phyloP scores from a whole-genome alignment of 1,284 basidiomycete genomes.

The Moesziomyces sp. region DNA sequence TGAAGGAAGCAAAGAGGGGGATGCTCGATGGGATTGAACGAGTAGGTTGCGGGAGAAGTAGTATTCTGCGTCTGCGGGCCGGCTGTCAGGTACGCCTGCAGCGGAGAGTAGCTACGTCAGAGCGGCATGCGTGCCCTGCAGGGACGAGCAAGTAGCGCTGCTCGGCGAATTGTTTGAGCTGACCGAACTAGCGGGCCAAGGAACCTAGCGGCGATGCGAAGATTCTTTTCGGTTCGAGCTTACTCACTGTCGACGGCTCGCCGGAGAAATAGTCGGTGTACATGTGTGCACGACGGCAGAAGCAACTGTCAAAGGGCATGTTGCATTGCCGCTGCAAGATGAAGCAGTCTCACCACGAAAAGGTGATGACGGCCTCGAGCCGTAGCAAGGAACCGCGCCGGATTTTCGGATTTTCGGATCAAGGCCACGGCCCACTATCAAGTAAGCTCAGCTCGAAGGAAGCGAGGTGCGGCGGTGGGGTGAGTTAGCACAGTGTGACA shows the following conservation, averaged over 20 bases:
- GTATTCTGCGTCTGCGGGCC: too few species aligned
- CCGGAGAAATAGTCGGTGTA: background rate
- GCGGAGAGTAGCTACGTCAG: constrained; percentile 12
- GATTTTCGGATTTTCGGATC: too few species aligned
- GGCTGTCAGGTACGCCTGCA: background rate
- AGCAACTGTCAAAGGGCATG: background rate
- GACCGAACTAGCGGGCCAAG: background rate
- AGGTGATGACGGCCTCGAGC: background rate
- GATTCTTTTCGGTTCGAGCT: background rate
- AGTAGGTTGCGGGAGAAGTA: too few species aligned
- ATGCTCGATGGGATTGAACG: too few species aligned
- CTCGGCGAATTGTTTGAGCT: constrained; percentile 14
- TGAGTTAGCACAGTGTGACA: constrained; percentile 13
- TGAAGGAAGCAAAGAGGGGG: background rate
- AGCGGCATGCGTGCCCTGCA: background rate
- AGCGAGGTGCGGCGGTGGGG: too few species aligned
- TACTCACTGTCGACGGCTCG: background rate
- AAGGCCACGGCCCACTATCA: background rate
- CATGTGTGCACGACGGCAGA: background rate
- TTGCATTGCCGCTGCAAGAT: constrained; percentile 23
- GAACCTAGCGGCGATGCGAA: too few species aligned
- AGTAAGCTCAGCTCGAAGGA: background rate
- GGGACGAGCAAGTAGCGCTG: background rate
- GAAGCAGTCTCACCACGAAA: background rate
- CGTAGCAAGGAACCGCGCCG: background rate